Conservation (phyloP, 805 yeast genomes). For the Priceomyces melissophilus region DNA sequence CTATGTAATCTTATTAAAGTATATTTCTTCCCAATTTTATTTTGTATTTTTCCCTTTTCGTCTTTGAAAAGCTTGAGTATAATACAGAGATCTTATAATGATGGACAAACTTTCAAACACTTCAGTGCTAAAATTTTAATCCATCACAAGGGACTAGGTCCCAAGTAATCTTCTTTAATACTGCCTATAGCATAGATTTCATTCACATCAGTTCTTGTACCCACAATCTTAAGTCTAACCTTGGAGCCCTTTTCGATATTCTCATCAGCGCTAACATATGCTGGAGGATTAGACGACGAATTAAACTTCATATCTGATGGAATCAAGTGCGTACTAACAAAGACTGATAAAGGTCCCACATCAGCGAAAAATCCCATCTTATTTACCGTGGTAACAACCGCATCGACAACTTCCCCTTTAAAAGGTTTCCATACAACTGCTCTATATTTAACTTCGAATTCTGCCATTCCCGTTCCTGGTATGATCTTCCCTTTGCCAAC, state of each 20-base stretch:
- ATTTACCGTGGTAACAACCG: conserved; percentile 88
- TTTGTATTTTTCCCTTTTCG: too few species aligned
- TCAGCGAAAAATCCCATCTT: conserved; percentile 97
- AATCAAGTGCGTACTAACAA: conserved; percentile 90
- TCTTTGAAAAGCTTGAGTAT: background rate
- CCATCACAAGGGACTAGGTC: conserved; percentile 55
- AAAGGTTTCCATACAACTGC: conserved; percentile 99
- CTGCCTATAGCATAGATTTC: conserved; percentile 97
- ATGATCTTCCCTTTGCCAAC: conserved; percentile 91
- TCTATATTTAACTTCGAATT: conserved; percentile 90
- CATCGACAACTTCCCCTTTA: conserved; percentile 98
- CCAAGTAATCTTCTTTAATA: conserved; percentile 95
- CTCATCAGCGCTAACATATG: conserved; percentile 92
- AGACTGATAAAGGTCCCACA: conserved; percentile 94
- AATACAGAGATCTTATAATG: background rate
- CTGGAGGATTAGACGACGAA: conserved; percentile 97
- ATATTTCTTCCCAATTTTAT: too few species aligned
- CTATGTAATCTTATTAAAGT: too few species aligned
- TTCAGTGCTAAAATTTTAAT: background rate
- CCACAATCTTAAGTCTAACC: conserved; percentile 92
- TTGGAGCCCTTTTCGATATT: conserved; percentile 91
- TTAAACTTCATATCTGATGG: conserved; percentile 92
- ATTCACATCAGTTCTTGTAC: conserved; percentile 96
- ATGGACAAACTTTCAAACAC: background rate
- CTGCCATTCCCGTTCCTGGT: conserved; percentile 92